Evolutionary conservation across 163 green algal genomes (phyloP), one percentile per base, ranked within the genome.

Genomic region (Prototheca wickerhamii): DNA sequence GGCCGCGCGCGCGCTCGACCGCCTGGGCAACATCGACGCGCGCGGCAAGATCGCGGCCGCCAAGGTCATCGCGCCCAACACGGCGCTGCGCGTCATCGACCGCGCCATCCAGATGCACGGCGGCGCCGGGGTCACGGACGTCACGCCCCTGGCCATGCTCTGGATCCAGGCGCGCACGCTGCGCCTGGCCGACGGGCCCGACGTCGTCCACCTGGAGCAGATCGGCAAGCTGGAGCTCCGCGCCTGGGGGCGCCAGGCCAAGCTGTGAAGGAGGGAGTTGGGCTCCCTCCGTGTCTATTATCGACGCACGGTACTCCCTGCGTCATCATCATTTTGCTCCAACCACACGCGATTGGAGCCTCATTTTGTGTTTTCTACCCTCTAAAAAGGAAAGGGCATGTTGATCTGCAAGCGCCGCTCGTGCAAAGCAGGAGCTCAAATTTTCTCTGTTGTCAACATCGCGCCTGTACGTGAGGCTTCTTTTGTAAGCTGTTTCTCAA

Each of bases 161-260:
- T 97, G 77, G 75, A 81, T 79, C 6, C 67, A 64, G 4, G 84
- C 81, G 0, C 82, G 90, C 46, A 95, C 91, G 4, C 84, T 97
- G 55, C 80, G 94, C 25, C 81, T 99, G 46, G 94, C 94, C 1
- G 94, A 99, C 67, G 94, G 94, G 2, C 94, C 94, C 2, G 94
- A 99, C 58, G 88, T 97, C 61, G 94, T 99, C 50, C 94, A 99
- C 74, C 75, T 98, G 62, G 79, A 74, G 31, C 91, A 89, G 2
- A 86, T 98, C 29, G 93, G 87, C n/a, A 90, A 88, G 66, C 42
- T 91, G 56, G 92, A 97, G 76, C 67, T 94, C 15, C 29, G 29
- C 25, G 26, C 7, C 25, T 33, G 51, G 17, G 55, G 46, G 35
- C 21, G 29, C 51, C 43, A 34, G 34, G 23, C 49, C 62, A 29